Base-by-base conservation (phyloP, 805 yeast genomes). In the Middelhovenomyces tepae region DNA sequence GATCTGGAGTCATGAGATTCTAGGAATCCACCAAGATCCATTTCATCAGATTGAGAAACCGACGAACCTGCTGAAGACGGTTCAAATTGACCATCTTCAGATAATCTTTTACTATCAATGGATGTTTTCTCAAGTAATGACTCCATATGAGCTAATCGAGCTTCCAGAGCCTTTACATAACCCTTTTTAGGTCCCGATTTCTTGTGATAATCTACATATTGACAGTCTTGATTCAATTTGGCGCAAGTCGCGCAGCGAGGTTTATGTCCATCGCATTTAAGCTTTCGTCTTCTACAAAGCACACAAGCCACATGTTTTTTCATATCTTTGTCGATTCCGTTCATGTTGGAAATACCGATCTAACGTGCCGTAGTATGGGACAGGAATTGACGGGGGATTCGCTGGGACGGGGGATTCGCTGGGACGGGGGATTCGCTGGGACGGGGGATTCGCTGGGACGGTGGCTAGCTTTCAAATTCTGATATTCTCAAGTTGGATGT, bases 121-220 rank as follows among this genome's bases (percentile, higher is more conserved):
- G 29, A 16, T 8, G 32, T 24, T 6, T 36, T 35, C 8, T 35
- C 30, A 22, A 38, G 29, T 23, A 44, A 27, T 32, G 34, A 29
- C 29, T 52, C 55, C 16, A 48, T 40, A 33, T 42, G 44, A 5
- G 46, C 44, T 3, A 56, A 32, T 7, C 56, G 42, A 23, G 41
- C 38, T 38, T 56, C 59, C 21, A 56, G 47, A 27, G 39, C 29
- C 28, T 51, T 50, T 16, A 54, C 53, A 32, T 56, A 51, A 13
- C 60, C 59, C 11, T 53, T 44, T 27, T 48, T 44, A 9, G 59
- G 59, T 2, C 60, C 59, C 2, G 57, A 43, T 29, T 47, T 52
- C 16, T 46, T 43, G 4, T 46, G 45, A 5, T 41, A 28, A 14
- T 48, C 53, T 30, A 50, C 46, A 38, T 56, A 56, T 14, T 43